Evolutionary conservation across 352 stramenopile species (phyloP), one percentile per base, ranked within the genome.

Genomic region (Globisporangium spinosum): DNA sequence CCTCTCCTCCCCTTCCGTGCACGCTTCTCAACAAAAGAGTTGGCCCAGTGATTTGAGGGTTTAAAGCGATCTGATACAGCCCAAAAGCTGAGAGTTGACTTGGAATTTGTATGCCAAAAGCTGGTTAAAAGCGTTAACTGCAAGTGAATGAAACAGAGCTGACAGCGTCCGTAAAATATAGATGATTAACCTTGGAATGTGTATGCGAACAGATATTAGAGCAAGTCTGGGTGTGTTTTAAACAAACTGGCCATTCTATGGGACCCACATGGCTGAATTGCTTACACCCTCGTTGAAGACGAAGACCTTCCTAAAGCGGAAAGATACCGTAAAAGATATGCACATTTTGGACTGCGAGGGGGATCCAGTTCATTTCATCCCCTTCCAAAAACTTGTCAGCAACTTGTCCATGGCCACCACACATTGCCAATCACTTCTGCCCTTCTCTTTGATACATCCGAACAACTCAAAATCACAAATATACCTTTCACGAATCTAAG

Each of bases 301-400:
- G 43, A 51, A 51, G 17, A 23, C 15, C 17, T 8, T 23, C 17
- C 2, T 17, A 51, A 51, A 51, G 17, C 43, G 17, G 43, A 51
- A 51, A 51, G 40, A 49, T 49, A 49, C 40, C 40, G 40, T 49
- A 49, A 49, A 49, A 49, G 43, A 51, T 51, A 51, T 51, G 43
- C 43, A 51, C 17, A 51, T 49, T 49, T 49, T 49, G 20, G 13
- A n/a, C 15, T 49, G 40, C 15, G 13, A n/a, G 15, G 15, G 15
- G 15, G 43, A 23, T 23, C 2, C 17, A 23, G 22, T 43, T 43
- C 35, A 40, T 40, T 40, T 40, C 35, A 43, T 43, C 35, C 43
- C 43, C 5, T 51, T 51, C 43, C 17, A 23, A 51, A 49, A 51
- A 51, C 43, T n/a, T 51, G 43, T n/a, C 22, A 17, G 17, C 17